Base-by-base conservation (phyloP, 2,329 filamentous ascomycete genomes). In the Colletotrichum acutatum region DNA sequence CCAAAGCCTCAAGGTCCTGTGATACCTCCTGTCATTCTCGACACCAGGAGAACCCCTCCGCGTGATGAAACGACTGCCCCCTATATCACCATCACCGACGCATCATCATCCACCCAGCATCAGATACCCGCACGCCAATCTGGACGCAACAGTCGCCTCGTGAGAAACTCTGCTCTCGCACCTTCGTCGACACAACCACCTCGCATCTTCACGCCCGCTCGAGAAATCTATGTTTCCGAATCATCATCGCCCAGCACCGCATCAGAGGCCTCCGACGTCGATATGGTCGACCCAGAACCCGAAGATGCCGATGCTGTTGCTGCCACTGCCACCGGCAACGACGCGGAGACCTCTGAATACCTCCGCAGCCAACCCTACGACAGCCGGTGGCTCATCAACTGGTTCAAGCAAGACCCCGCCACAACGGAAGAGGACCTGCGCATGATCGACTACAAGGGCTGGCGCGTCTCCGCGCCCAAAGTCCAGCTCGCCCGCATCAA, bases 391-490 rank as follows among this genome's bases (percentile, higher is more conserved):
- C 72, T 76, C 28, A 66, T 62, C 7, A 54, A 73, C 64, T 28
- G 34, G 65, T 72, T 78, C 16, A 71, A 75, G 19, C 68, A 71
- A 14, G 63, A 65, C 32, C 19, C 28, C 12, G 24, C 24, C 19
- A 64, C 71, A 9, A 49, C 54, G 6, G 32, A 68, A 5, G 34
- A 72, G 30, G 73, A 76, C 26, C 37, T 68, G 30, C 60, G 59
- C 37, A 75, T 74, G 37, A 68, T 76, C 34, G 64, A 71, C 2
- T 83, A 83, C 68, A 80, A 79, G 46, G 80, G 82, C 46, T 84
- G 83, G 75, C 79, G 76, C 42, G 77, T 82, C 59, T 77, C 77
- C 24, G 76, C 83, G 1, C 83, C 83, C 1, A 75, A 74, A 37
- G 77, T 85, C 37, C 71, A 80, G 56, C 78, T 83, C 54, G 56